A percentile compares a stretch with the other conserved stretches of the same genome.
phyloP scores from a whole-genome alignment of 148 eudicot genomes.

The Vaccinium vitisidaea region DNA sequence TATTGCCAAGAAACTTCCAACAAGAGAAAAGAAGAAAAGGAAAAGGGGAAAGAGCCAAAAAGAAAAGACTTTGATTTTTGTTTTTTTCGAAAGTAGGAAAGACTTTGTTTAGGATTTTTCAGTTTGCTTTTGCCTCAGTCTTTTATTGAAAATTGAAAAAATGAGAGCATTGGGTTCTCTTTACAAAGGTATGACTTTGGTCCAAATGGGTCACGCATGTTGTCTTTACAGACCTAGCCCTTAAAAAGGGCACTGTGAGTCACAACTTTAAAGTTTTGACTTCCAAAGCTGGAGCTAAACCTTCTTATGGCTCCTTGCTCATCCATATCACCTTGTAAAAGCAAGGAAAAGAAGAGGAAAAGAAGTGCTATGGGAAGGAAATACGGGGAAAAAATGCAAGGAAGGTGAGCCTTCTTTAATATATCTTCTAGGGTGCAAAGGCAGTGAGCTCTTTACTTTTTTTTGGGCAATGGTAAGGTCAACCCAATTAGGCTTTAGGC shows the following conservation, averaged over 20 bases:
- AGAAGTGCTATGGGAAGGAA: not conserved
- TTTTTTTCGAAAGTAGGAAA: not conserved
- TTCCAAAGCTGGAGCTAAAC: not conserved
- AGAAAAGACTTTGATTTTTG: constrained; percentile 9
- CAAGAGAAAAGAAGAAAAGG: not conserved
- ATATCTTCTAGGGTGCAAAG: not conserved
- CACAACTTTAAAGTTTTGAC: constrained; percentile 13
- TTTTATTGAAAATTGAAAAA: not conserved
- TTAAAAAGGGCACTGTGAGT: not conserved
- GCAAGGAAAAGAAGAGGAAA: not conserved
- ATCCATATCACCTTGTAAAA: not conserved
- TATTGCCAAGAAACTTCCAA: constrained; percentile 18
- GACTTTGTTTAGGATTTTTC: constrained; percentile 13
- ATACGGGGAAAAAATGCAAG: not conserved
- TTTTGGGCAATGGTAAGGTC: not conserved
- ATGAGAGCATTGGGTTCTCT: constrained; percentile 14
- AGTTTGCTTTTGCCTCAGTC: not conserved
- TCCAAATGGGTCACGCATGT: constrained; percentile 5
- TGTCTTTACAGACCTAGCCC: constrained; percentile 11
- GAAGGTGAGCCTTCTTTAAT: not conserved
- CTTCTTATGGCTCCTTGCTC: not conserved
- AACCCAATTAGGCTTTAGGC: not conserved
- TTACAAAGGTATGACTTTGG: not conserved
- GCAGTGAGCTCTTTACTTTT: not conserved
- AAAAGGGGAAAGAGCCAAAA: constrained; percentile 14